Conservation (phyloP, 495 filamentous ascomycete genomes). For the Tuber indicum region DNA sequence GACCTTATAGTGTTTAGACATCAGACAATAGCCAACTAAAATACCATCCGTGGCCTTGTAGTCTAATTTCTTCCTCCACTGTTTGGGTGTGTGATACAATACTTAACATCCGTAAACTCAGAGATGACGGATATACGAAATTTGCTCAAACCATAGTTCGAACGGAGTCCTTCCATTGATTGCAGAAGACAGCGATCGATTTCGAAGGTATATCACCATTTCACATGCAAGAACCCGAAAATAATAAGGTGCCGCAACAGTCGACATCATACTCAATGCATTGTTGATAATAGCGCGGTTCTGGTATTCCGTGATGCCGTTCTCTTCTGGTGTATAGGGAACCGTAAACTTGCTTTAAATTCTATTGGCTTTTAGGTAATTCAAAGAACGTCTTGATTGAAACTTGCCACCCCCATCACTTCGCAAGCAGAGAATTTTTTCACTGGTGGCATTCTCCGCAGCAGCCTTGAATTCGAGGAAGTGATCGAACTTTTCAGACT, state of each 20-base stretch:
- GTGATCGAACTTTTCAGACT: background rate
- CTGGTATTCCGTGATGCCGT: background rate
- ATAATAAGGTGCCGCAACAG: fast-evolving
- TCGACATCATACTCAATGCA: background rate
- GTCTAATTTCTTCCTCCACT: background rate
- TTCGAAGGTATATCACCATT: background rate
- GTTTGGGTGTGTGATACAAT: background rate
- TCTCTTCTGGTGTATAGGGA: background rate
- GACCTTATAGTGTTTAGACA: background rate
- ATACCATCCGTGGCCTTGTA: background rate
- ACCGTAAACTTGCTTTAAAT: too few species aligned
- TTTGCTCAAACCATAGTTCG: background rate
- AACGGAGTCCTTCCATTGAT: background rate
- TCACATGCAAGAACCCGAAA: background rate
- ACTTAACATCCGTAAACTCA: background rate
- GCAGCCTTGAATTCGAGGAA: background rate
- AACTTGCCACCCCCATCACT: background rate
- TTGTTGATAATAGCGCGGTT: background rate
- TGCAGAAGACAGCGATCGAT: fast-evolving
- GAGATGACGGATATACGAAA: background rate
- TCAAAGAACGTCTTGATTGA: fast-evolving
- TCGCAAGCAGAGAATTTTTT: background rate
- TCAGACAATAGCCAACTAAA: background rate
- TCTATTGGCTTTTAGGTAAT: fast-evolving
- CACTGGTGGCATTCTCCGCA: background rate